Conservation (phyloP, 495 filamentous ascomycete species). For the Chaetomium fimeti region DNA sequence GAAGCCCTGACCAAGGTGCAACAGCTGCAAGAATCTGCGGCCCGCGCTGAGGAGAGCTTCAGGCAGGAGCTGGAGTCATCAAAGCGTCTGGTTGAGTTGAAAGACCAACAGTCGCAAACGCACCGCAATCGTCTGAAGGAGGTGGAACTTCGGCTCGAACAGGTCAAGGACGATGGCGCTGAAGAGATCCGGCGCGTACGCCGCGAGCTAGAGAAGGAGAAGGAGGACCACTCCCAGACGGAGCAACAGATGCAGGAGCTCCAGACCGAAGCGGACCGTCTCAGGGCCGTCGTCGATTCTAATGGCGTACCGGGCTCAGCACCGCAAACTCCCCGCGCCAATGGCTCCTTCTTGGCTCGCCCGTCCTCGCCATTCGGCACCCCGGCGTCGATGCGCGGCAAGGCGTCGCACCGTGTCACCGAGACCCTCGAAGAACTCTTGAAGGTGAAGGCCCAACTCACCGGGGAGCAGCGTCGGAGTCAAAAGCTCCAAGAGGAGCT, state of each 20-base stretch:
- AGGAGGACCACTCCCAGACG: slow-evolving; percentile 64
- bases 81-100: slow-evolving; percentile 77
- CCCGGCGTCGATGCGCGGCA: slow-evolving; percentile 50
- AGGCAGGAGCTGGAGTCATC: slow-evolving; percentile 76
- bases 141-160: slow-evolving; percentile 71
- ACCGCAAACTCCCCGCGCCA: slow-evolving; percentile 60
- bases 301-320: slow-evolving; percentile 37
- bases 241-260: slow-evolving; percentile 72
- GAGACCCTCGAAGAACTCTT: slow-evolving; percentile 55
- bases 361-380: slow-evolving; percentile 53
- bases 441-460: slow-evolving; percentile 53
- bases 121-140: slow-evolving; percentile 79
- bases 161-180: slow-evolving; percentile 74
- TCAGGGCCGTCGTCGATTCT: slow-evolving; percentile 48
- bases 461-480: slow-evolving; percentile 65
- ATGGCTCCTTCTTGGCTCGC: slow-evolving; percentile 49
- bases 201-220: slow-evolving; percentile 79
- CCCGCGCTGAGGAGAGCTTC: slow-evolving; percentile 76
- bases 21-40: slow-evolving; percentile 76
- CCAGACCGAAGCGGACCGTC: slow-evolving; percentile 66
- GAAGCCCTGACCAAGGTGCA: slow-evolving; percentile 77
- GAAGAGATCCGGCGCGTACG: slow-evolving; percentile 75
- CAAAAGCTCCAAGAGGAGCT: slow-evolving; percentile 69
- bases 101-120: slow-evolving; percentile 76
- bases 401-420: slow-evolving; percentile 46